Evolutionary conservation across 2,329 filamentous ascomycete genomes (phyloP), one percentile per base, ranked within the genome.

Genomic region (Exserohilum turcica): DNA sequence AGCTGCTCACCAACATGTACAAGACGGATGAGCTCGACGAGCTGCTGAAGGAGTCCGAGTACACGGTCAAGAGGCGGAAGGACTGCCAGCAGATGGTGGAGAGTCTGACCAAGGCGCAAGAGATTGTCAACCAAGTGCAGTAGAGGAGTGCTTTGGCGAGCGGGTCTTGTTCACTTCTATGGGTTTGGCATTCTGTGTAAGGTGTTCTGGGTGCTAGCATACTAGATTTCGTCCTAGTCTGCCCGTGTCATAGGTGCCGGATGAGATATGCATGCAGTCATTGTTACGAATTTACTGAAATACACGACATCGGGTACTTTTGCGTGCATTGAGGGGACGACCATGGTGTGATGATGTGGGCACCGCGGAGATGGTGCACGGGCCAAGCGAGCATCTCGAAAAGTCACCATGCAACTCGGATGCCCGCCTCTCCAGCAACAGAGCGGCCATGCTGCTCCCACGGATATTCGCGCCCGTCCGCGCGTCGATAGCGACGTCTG

Each of bases 61-160:
- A 96, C 82, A 99, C 94, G 3, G 84, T 96, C 69, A 86, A 93
- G 68, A 84, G 94, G 76, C 85, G 94, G 75, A 99, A 99, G 82
- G 94, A 99, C 78, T 99, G 94, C 78, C 92, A 95, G 78, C 92
- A 97, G 78, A 99, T 99, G 94, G 94, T 99, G 45, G 94, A 99
- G 78, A 95, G 90, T 49, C 81, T 99, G 70, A 79, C 83, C 65
- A 89, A 90, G 76, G 94, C 94, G 52, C 94, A 87, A 76, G 94
- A 99, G 81, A 97, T 99, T 78, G 94, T 99, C 74, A 92, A 91
- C 77, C 84, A 87, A 66, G 85, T 88, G 50, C 72, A 74, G 70
- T 74, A 67, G 48, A 49, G 6, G 43, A 28, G 40, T 15, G 40
- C 4, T 40, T 47, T 43, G 37, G 36, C 42, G 38, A 39, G 31